phyloP scores from a whole-genome alignment of 2,329 filamentous ascomycete genomes.

The Fusarium graminum region DNA sequence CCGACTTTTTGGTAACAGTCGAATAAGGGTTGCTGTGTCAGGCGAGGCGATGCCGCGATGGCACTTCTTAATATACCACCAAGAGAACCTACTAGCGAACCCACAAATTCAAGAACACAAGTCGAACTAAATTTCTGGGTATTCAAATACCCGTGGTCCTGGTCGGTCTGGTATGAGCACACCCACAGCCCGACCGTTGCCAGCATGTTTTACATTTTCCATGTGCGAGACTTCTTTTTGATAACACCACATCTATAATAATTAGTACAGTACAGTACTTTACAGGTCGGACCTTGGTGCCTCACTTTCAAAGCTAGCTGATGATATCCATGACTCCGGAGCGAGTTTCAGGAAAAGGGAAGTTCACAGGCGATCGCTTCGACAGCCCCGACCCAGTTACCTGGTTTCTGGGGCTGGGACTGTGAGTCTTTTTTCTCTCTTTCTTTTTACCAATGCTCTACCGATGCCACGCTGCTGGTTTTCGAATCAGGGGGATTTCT shows the following conservation, averaged over 20 bases:
- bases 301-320: conserved; percentile 24
- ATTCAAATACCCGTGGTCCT: conserved; percentile 28
- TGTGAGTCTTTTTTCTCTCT: conserved; percentile 12
- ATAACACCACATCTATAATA: conserved; percentile 37
- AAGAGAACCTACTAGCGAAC: conserved; percentile 22
- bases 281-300: conserved; percentile 14
- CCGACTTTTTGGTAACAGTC: conserved; percentile 23
- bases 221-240: conserved; percentile 25
- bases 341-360: conserved; percentile 43
- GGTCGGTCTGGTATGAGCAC: conserved; percentile 33
- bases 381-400: conserved; percentile 37
- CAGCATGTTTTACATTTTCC: conserved; percentile 20
- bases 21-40: conserved; percentile 29
- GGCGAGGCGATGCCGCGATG: conserved; percentile 36
- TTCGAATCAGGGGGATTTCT: conserved; percentile 25
- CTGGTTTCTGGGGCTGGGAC: conserved; percentile 34
- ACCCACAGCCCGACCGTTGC: conserved; percentile 41
- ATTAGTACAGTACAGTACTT: background rate
- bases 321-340: conserved; percentile 39
- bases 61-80: conserved; percentile 37
- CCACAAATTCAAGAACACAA: conserved; percentile 44
- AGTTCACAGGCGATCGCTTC: conserved; percentile 38
- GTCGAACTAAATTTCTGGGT: conserved; percentile 32
- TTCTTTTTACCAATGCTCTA: conserved; percentile 9
- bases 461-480: conserved; percentile 35